Evolutionary conservation across 139 green algal species (phyloP).

Genomic region (Coccomyxa sp.): DNA sequence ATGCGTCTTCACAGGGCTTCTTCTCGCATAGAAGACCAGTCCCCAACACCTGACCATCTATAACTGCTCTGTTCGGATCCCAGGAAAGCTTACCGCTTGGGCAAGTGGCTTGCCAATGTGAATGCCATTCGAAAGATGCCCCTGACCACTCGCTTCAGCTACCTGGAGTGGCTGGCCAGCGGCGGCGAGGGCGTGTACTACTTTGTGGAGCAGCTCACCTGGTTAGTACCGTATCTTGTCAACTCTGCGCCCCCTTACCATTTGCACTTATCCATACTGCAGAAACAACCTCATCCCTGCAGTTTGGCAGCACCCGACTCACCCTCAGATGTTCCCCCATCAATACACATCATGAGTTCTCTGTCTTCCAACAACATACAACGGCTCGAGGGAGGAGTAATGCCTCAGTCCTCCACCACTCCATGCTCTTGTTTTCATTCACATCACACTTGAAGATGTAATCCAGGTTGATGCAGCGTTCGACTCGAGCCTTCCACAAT

Average conservation of each 20-base stretch:
- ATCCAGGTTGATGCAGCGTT: too few species aligned
- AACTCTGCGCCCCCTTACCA: not conserved
- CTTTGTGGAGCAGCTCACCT: conserved; percentile 78
- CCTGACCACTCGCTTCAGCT: conserved; percentile 12
- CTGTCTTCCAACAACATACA: too few species aligned
- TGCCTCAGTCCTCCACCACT: too few species aligned
- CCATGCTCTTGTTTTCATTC: too few species aligned
- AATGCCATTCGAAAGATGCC: conserved; percentile 56
- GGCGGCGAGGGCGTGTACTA: conserved; percentile 75
- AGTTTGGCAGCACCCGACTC: too few species aligned
- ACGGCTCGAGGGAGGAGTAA: too few species aligned
- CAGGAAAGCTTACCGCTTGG: conserved; percentile 74
- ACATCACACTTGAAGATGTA: too few species aligned
- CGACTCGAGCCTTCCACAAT: too few species aligned
- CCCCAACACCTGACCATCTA: not conserved
- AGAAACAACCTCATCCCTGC: too few species aligned
- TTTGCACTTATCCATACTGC: not conserved
- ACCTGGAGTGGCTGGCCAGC: conserved; percentile 61
- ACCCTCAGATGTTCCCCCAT: too few species aligned
- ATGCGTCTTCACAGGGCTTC: not conserved
- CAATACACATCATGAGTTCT: too few species aligned
- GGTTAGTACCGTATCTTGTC: conserved; percentile 30
- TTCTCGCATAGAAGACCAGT: not conserved
- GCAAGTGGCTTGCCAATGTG: conserved; percentile 77
- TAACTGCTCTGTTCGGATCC: not conserved